These are phyloP conservation scores for Xenoacremonium recifei DNA, from an alignment of 2,329 filamentous ascomycete species.

Conservation along the genomic window DNA sequence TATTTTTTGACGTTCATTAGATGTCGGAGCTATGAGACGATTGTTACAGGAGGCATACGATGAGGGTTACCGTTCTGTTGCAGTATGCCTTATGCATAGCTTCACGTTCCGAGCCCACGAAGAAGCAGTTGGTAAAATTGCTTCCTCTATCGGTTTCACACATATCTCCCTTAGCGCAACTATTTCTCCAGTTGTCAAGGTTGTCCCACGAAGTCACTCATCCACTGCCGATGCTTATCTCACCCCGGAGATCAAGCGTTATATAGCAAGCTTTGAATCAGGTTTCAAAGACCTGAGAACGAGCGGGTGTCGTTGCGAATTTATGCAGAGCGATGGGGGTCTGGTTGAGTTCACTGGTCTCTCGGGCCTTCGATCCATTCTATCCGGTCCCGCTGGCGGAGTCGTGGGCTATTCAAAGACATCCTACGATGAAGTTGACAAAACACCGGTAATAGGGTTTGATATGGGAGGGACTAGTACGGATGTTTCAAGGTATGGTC, in stretches of 20 bases:
- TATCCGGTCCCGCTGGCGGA: slow-evolving; percentile 84
- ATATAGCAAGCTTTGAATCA: slow-evolving; percentile 69
- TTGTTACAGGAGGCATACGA: slow-evolving; percentile 58
- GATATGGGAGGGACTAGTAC: slow-evolving; percentile 92
- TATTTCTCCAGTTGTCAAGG: slow-evolving; percentile 39
- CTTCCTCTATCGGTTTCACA: slow-evolving; percentile 67
- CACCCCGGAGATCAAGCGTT: slow-evolving; percentile 36
- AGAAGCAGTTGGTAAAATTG: slow-evolving; percentile 69
- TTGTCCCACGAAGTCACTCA: slow-evolving; percentile 38
- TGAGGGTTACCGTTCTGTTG: slow-evolving; percentile 71
- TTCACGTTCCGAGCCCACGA: slow-evolving; percentile 90
- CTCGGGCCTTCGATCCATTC: slow-evolving; percentile 76
- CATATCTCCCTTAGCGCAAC: slow-evolving; percentile 62
- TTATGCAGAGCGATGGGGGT: slow-evolving; percentile 85
- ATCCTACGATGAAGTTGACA: slow-evolving; percentile 77
- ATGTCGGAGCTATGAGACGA: slow-evolving; percentile 5
- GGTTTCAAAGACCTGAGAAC: slow-evolving; percentile 68
- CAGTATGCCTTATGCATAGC: slow-evolving; percentile 85
- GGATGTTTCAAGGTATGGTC: slow-evolving; percentile 77
- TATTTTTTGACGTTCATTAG: too few relatives aligned
- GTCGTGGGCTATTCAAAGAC: slow-evolving; percentile 90
- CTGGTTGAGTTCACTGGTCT: slow-evolving; percentile 73
- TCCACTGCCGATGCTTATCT: slow-evolving; percentile 40
- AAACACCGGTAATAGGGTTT: slow-evolving; percentile 84
- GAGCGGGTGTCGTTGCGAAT: slow-evolving; percentile 78